These are phyloP conservation scores for Coniophora puteana DNA, from an alignment of 1,284 basidiomycete genomes.

Conservation along the genomic window DNA sequence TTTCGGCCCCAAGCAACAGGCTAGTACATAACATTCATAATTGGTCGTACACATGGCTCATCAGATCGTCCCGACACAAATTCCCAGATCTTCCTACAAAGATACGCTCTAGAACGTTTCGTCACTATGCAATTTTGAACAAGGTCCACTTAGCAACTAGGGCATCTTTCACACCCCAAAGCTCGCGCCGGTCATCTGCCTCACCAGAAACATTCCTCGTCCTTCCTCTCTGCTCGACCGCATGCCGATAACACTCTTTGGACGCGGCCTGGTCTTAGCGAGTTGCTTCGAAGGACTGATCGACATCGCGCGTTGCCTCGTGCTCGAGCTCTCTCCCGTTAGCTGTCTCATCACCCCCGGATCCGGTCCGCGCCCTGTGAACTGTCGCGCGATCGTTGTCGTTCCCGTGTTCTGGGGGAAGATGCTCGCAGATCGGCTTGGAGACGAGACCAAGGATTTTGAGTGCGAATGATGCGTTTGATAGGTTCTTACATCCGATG, in stretches of 20 bases:
- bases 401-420: constrained; percentile 59
- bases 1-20: too few relatives aligned
- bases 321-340: constrained; percentile 63
- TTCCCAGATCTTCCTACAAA: too few relatives aligned
- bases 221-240: constrained; percentile 58
- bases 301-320: constrained; percentile 40
- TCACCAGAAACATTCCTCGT: constrained; percentile 61
- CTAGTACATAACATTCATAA: too few relatives aligned
- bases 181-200: constrained; percentile 65
- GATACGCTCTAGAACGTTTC: too few relatives aligned
- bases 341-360: constrained; percentile 51
- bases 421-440: constrained; percentile 32
- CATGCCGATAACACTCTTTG: constrained; percentile 64
- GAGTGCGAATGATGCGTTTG: constrained; percentile 40
- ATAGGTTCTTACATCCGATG: constrained; percentile 39
- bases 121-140: too few relatives aligned
- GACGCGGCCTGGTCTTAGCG: constrained; percentile 39
- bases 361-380: constrained; percentile 55
- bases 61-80: too few relatives aligned
- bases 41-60: too few relatives aligned
- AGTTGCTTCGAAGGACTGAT: constrained; percentile 59
- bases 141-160: too few relatives aligned
- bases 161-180: constrained; percentile 20
- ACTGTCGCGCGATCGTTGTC: constrained; percentile 70
- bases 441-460: constrained; percentile 40